A percentile compares a stretch with the other conserved stretches of the same genome.
Conservation (phyloP, 768 basidiomycete species). For the Russula sp. region DNA sequence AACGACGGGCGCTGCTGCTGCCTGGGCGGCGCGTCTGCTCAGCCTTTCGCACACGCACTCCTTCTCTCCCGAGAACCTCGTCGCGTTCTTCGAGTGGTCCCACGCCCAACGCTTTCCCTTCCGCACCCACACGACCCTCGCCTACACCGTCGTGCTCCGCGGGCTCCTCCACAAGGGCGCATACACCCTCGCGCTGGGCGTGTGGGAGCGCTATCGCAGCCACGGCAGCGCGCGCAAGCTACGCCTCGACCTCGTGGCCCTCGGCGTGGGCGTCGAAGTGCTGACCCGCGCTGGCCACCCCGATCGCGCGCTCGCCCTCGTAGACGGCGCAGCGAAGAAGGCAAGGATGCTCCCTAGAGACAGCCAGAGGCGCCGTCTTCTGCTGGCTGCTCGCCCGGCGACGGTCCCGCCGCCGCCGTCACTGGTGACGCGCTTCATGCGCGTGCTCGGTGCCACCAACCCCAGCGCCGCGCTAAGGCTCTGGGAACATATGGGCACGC, state of each 20-base stretch:
- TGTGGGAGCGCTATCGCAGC: constrained; percentile 19
- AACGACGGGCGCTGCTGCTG: background rate
- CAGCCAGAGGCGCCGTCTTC: too few relatives aligned
- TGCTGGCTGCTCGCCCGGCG: too few relatives aligned
- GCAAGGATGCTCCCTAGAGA: too few relatives aligned
- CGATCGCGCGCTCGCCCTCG: constrained; percentile 44
- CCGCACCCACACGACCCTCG: constrained; percentile 37
- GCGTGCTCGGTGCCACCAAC: constrained; percentile 41
- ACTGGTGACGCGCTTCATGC: constrained; percentile 37
- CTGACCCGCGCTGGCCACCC: constrained; percentile 41
- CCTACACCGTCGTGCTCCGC: constrained; percentile 50
- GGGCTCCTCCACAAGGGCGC: constrained; percentile 44
- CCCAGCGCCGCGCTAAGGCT: constrained; percentile 58
- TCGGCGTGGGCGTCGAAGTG: constrained; percentile 47
- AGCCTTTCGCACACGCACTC: constrained; percentile 9
- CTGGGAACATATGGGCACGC: constrained; percentile 57
- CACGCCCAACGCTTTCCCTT: constrained; percentile 29
- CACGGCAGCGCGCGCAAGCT: constrained; percentile 21
- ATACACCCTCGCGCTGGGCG: constrained; percentile 35
- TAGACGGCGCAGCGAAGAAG: constrained; percentile 35
- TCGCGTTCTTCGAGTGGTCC: constrained; percentile 36
- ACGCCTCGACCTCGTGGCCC: constrained; percentile 40
- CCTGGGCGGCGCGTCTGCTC: constrained; percentile 17
- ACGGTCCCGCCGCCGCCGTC: background rate
- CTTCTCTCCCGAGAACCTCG: constrained; percentile 30